Conservation (phyloP, 768 basidiomycete species). For the Hirschioporus abietinus region DNA sequence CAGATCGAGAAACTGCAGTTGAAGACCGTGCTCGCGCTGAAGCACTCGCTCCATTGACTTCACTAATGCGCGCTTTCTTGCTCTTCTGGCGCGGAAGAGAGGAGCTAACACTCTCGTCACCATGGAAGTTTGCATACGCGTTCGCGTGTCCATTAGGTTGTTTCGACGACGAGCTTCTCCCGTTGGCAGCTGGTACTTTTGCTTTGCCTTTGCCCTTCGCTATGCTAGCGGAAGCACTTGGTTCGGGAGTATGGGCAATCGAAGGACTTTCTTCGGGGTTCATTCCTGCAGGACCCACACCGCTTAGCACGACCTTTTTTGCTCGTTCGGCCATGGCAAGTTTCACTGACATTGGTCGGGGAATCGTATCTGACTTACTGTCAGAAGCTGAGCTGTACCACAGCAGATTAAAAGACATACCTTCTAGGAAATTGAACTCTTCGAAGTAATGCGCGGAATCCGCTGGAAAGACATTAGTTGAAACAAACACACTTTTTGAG, state of each 20-base stretch:
- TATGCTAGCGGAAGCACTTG: slow-evolving; percentile 16
- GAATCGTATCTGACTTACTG: slow-evolving; percentile 53
- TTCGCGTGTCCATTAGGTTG: not conserved
- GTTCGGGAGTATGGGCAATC: slow-evolving; percentile 17
- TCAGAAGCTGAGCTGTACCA: not conserved
- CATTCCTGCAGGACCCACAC: slow-evolving; percentile 39
- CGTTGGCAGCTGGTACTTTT: slow-evolving; percentile 20
- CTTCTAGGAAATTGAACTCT: slow-evolving; percentile 70
- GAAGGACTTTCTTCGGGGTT: slow-evolving; percentile 19
- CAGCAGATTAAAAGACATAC: slow-evolving; percentile 26
- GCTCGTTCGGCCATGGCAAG: slow-evolving; percentile 56
- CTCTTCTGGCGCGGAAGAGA: not conserved
- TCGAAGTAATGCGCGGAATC: slow-evolving; percentile 54
- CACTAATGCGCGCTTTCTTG: not conserved
- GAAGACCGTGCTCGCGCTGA: not conserved
- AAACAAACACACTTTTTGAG: slow-evolving; percentile 13
- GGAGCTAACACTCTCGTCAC: not conserved
- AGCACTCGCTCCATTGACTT: not conserved
- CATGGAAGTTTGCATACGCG: not conserved
- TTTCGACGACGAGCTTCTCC: slow-evolving; percentile 3
- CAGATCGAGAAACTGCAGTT: not conserved
- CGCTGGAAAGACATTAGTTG: slow-evolving; percentile 31
- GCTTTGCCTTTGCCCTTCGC: slow-evolving; percentile 31
- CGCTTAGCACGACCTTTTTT: slow-evolving; percentile 41
- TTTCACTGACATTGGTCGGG: slow-evolving; percentile 49